Evolutionary conservation across 164 flowering plant genomes (phyloP), one percentile per base, ranked within the genome.

Genomic region (Akebia trifoliata): DNA sequence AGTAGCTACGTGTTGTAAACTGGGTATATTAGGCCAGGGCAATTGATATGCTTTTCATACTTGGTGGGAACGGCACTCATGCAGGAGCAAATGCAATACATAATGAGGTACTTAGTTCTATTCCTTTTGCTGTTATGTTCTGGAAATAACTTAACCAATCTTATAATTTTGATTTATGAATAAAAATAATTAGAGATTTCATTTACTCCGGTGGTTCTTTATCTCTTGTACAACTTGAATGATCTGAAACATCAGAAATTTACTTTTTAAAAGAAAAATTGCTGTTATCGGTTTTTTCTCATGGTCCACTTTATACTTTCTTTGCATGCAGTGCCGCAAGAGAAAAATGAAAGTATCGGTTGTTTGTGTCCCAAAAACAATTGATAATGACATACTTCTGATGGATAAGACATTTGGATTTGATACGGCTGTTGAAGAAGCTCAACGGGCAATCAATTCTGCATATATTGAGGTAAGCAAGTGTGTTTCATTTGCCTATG

Each of bases 381-480:
- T 76, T 51, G 80, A 76, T 30, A 76, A 76, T 53, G 80, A 76
- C 60, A 72, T 76, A 50, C 80, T 76, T 61, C 38, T 70, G 54
- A 76, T 76, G 80, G 80, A 76, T 61, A 76, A 76, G 60, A 76
- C 80, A 7, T 76, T 76, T 68, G 80, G 80, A 32, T 76, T 76
- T 68, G 80, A 75, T 40, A 75, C 79, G 26, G 76, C 76, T 50
- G 79, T 75, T 17, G 79, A 75, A 69, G 79, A 75, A 72, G 76
- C 80, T 30, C 80, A 76, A 63, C 61, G 80, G 38, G 77, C 80
- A 39, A 76, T 76, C 42, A 76, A 76, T 70, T 76, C 80, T 30
- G 80, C 80, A 28, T 76, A 76, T 54, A 76, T 76, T 62, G 80
- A 76, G 76, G 80, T 70, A 70, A 26, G 29, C 21, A 34, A 9